Evolutionary conservation across 192 early-diverging fungal genomes (phyloP), one percentile per base, ranked within the genome.

Genomic region (Borealophlyctis nickersoniae): DNA sequence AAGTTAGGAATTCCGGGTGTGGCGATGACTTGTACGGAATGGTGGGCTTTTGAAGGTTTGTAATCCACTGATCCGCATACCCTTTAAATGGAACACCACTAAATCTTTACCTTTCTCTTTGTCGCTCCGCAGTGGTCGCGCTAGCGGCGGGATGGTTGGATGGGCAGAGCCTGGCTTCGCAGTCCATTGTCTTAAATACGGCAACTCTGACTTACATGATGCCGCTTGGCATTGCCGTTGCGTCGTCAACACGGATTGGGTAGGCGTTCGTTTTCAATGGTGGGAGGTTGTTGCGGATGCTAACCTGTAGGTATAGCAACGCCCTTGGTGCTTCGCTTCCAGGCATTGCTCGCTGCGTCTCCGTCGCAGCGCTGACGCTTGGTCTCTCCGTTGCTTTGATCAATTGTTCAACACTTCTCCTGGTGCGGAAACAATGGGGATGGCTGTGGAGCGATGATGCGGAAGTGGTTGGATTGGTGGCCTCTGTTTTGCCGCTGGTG

Each of bases 221-320:
- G 13, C 92, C 92, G 2, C 78, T 89, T 51, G 91, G 91, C 50
- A 73, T 96, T 14, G 77, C 88, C 28, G 86, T 97, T 58, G 93
- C 88, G 0, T 83, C 86, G 0, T 86, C 90, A 7, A 92, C 89
- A 50, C 77, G 96, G 9, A 87, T 95, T 29, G 94, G 81, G 35
- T 55, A 56, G n/a, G 29, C 19, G 39, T 19, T 45, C 19, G 39
- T 7, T 7, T 45, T 45, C 9, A 45, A 19, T 7, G 39, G 19
- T 45, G 9, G 26, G 4, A 2, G 32, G 36, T 0, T 11, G 27
- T 13, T 1, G 1, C 22, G 11, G 30, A 29, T 23, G 22, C 11
- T 31, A n/a, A 45, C 35, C 13, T 5, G 24, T 3, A n/a, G 4
- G 3, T n/a, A 9, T 23, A 30, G 49, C 26, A 74, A 74, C 59